Percentiles rank a stretch among this genome's conserved stretches.
These are phyloP conservation scores for Umbelopsis ramanniana DNA, from an alignment of 192 early-diverging fungal genomes.

Conservation along the genomic window DNA sequence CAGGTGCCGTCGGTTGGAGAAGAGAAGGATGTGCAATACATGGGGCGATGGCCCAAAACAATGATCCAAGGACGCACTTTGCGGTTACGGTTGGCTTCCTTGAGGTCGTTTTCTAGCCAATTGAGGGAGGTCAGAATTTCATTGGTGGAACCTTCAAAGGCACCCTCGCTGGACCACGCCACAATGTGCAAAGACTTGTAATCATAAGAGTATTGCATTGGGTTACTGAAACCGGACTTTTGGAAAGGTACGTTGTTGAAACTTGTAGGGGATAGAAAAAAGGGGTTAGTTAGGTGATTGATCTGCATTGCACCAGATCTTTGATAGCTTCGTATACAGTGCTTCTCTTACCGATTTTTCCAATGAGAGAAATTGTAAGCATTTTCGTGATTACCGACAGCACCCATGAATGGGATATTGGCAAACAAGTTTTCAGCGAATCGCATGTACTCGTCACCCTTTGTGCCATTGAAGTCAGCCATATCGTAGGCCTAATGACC, in stretches of 20 bases:
- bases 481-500: conserved; percentile 31
- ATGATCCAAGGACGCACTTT: conserved; percentile 39
- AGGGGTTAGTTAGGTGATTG: no score
- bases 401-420: conserved; percentile 36
- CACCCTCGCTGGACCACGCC: conserved; percentile 37
- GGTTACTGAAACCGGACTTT: conserved; percentile 31
- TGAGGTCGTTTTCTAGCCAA: conserved; percentile 37
- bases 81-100: conserved; percentile 32
- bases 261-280: not conserved
- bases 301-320: not conserved
- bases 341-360: conserved; percentile 32
- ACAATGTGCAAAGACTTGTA: conserved; percentile 41
- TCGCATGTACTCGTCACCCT: conserved; percentile 42
- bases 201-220: conserved; percentile 33
- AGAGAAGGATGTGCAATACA: conserved; percentile 30
- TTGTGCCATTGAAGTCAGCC: conserved; percentile 37
- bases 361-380: conserved; percentile 41
- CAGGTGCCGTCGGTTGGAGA: conserved; percentile 17
- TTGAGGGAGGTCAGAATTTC: conserved; percentile 29
- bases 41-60: conserved; percentile 31
- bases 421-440: conserved; percentile 34
- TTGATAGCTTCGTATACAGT: not conserved
- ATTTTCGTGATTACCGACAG: conserved; percentile 39
- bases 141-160: conserved; percentile 24
- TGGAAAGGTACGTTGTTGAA: conserved; percentile 38